Evolutionary conservation across 2,329 filamentous ascomycete species (phyloP).

Genomic region (Thielaviopsis punctulata): DNA sequence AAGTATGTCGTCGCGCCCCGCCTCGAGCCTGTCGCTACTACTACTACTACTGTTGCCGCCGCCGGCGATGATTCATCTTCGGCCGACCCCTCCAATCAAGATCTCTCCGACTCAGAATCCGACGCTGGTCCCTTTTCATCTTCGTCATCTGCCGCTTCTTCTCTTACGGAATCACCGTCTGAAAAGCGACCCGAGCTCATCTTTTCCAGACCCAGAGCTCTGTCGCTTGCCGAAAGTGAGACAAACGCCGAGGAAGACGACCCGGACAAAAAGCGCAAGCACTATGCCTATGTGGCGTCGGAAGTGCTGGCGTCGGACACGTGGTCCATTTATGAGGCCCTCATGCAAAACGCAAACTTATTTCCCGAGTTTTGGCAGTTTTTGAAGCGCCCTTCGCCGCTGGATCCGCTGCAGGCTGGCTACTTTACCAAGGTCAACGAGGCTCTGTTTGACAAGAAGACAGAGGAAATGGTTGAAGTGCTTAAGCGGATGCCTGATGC

Average conservation of each 20-base stretch:
- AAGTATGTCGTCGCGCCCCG: conserved; percentile 80
- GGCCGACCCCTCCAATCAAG: conserved; percentile 36
- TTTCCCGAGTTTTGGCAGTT: conserved; percentile 84
- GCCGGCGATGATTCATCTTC: background rate
- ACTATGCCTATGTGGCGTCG: conserved; percentile 83
- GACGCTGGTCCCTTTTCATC: background rate
- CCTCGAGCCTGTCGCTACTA: conserved; percentile 31
- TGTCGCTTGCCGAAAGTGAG: conserved; percentile 31
- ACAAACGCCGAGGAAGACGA: conserved; percentile 47
- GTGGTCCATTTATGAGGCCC: conserved; percentile 86
- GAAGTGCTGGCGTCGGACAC: conserved; percentile 91
- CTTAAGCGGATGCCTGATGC: conserved; percentile 71
- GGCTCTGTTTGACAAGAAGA: conserved; percentile 93
- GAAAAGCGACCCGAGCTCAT: conserved; percentile 17
- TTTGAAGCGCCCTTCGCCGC: conserved; percentile 61
- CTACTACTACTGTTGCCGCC: conserved; percentile 23
- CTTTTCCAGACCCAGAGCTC: conserved; percentile 35
- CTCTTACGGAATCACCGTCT: conserved; percentile 13
- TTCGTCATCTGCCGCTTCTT: background rate
- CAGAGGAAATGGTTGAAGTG: conserved; percentile 86
- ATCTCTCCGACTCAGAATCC: conserved; percentile 14
- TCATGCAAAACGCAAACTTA: conserved; percentile 68
- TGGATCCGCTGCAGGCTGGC: conserved; percentile 85
- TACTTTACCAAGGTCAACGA: conserved; percentile 99
- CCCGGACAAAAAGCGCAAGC: conserved; percentile 76